Conservation (phyloP, 208 protist genomes). For the Trypanosoma melophagium region DNA sequence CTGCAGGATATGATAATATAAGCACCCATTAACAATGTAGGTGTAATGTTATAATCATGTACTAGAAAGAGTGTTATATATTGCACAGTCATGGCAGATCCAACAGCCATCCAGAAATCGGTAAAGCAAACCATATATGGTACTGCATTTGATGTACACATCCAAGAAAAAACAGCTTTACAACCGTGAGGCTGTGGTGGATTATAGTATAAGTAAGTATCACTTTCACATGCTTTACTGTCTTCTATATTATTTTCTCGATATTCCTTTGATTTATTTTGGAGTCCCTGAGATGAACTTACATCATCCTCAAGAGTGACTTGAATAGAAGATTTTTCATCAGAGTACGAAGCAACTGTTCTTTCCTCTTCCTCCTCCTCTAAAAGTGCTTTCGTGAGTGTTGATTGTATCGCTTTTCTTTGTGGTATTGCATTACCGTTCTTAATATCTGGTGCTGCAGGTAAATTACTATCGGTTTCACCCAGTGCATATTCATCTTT, state of each 20-base stretch:
- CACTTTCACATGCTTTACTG: no score
- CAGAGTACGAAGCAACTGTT: no score
- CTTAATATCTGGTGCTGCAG: slow-evolving; percentile 24
- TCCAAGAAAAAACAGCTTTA: not conserved
- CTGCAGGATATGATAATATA: slow-evolving; percentile 36
- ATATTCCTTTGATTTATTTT: no score
- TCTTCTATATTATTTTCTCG: no score
- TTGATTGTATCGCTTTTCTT: no score
- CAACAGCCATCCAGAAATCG: slow-evolving; percentile 48
- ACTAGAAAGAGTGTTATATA: slow-evolving; percentile 55
- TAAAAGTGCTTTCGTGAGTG: no score
- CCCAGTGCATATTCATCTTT: slow-evolving; percentile 6
- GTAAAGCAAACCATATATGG: slow-evolving; percentile 52
- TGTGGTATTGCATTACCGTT: no score
- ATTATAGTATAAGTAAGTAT: no score
- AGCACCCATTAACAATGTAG: slow-evolving; percentile 32
- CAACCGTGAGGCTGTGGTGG: slow-evolving; percentile 22
- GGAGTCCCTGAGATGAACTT: no score
- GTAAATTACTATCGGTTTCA: not conserved
- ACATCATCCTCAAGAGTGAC: no score
- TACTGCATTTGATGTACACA: slow-evolving; percentile 22
- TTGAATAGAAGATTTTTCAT: no score
- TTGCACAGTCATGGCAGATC: slow-evolving; percentile 54
- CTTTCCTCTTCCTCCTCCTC: no score
- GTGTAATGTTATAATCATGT: slow-evolving; percentile 20